These are phyloP conservation scores for Acacia acuminata DNA, from an alignment of 306 rosid species.

Conservation along the genomic window DNA sequence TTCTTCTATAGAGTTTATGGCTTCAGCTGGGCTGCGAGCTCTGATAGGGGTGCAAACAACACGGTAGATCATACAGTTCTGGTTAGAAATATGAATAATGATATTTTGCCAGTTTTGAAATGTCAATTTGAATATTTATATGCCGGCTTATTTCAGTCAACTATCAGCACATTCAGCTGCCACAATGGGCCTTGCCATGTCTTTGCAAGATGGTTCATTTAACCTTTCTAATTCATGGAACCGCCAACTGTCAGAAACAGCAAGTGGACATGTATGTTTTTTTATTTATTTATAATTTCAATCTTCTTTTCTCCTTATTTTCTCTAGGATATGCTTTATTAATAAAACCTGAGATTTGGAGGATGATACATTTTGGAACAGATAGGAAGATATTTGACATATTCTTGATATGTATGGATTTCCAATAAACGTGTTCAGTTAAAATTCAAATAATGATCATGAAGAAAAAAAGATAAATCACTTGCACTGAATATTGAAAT, in stretches of 20 bases:
- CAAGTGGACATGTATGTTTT: slow-evolving; percentile 71
- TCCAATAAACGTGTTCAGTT: background rate
- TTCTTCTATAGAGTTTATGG: slow-evolving; percentile 75
- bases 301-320: slow-evolving; percentile 24
- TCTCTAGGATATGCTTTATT: background rate
- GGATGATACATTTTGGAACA: background rate
- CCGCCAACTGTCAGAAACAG: slow-evolving; percentile 86
- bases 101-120: slow-evolving; percentile 8
- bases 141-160: slow-evolving; percentile 47
- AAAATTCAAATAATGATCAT: background rate
- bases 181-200: slow-evolving; percentile 74
- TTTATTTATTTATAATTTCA: slow-evolving; percentile 17
- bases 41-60: slow-evolving; percentile 82
- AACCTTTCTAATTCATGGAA: slow-evolving; percentile 91
- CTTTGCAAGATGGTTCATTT: slow-evolving; percentile 83
- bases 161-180: slow-evolving; percentile 83
- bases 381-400: slow-evolving; percentile 13
- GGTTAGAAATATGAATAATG: slow-evolving; percentile 3
- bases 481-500: background rate
- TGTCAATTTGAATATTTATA: slow-evolving; percentile 16
- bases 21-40: slow-evolving; percentile 80
- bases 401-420: slow-evolving; percentile 4
- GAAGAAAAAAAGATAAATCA: background rate
- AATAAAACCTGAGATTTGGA: slow-evolving; percentile 26
- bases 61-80: slow-evolving; percentile 55